Conservation (phyloP, 306 rosid genomes). For the Cicer arietinum region DNA sequence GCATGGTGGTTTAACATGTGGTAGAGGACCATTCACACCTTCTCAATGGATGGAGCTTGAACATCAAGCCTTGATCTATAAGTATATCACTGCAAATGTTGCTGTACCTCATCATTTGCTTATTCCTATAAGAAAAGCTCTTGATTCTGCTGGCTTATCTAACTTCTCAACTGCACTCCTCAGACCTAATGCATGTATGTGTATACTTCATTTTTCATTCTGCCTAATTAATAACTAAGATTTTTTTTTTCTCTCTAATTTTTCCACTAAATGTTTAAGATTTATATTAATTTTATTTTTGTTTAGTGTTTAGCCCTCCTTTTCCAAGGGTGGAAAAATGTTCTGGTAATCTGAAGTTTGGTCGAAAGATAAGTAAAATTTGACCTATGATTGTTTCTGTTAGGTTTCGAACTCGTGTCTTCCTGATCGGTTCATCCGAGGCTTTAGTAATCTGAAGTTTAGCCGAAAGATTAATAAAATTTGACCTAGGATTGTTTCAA, state of each 20-base stretch:
- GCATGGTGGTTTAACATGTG: slow-evolving; percentile 60
- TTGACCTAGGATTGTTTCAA: no score
- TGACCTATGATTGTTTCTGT: no score
- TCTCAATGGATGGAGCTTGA: slow-evolving; percentile 98
- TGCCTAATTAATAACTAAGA: background rate
- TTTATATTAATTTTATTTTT: background rate
- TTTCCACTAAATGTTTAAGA: background rate
- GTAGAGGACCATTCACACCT: slow-evolving; percentile 78
- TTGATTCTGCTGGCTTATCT: slow-evolving; percentile 73
- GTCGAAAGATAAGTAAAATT: no score
- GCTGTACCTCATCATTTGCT: slow-evolving; percentile 85
- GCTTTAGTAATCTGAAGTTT: no score
- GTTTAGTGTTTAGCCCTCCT: no score
- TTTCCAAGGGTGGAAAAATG: no score
- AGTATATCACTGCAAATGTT: slow-evolving; percentile 78
- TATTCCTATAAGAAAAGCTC: slow-evolving; percentile 78
- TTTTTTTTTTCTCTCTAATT: background rate
- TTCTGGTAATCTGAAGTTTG: no score
- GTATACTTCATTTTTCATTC: background rate
- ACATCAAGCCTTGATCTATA: slow-evolving; percentile 96
- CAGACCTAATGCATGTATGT: slow-evolving; percentile 73
- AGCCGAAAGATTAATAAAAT: no score
- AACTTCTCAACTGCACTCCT: slow-evolving; percentile 60
- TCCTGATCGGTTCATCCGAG: no score
- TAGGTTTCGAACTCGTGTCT: no score